Evolutionary conservation across 495 filamentous ascomycete species (phyloP), one percentile per base, ranked within the genome.

Genomic region (Rhypophila decipiens): DNA sequence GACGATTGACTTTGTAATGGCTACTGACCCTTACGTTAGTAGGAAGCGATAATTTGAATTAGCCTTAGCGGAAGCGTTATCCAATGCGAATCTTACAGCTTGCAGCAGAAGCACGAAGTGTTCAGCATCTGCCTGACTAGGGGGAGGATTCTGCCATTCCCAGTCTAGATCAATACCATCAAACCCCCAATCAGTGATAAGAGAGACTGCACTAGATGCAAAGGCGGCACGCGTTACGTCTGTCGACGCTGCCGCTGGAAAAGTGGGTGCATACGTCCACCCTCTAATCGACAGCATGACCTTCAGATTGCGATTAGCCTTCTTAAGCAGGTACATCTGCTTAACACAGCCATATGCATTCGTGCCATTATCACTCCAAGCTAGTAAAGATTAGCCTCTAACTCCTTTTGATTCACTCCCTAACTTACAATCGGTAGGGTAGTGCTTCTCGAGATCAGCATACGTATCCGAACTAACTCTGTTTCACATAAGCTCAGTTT

Each of bases 261-360:
- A 94, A 62, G 88, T 87, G 57, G 76, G 58, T 2, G 86, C 88
- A 60, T 89, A 95, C 0, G 86, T 90, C 85, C 86, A 94, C 19
- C 91, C 93, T 44, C 91, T 91, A 51, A 97, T 91, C 34, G 82
- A 87, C 5, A 96, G 80, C 11, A 95, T 69, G 4, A 87, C 75
- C 66, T 96, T 96, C 13, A 97, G 63, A 49, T 90, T 77, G 37
- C 90, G 80, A 65, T 96, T 80, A 47, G 76, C 62, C 65, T 90
- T 82, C 74, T 97, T 97, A 31, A 90, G 76, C 24, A 91, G 73
- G 67, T 78, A 89, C 3, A 96, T 76, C 64, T 97, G 93, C 71
- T 95, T 91, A 23, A 88, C 61, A 59, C 81, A 90, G 47, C 88
- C 88, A 60, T 90, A 89, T 52, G 86, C 76, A 55, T 90, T 90